Conservation (phyloP, 2,329 filamentous ascomycete species). For the Clathrospora elynae region DNA sequence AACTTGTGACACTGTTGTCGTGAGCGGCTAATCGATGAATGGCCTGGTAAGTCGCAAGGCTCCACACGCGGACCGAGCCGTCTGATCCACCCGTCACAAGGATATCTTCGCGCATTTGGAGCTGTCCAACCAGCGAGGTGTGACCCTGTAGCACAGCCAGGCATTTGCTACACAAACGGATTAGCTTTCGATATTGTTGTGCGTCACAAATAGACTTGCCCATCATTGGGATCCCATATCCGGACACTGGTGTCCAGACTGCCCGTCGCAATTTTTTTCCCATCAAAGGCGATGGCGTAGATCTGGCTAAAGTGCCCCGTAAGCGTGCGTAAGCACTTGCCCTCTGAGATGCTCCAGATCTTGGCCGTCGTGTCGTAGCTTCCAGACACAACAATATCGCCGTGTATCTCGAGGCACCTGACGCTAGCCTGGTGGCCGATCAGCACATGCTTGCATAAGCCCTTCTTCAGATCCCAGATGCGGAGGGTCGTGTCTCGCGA, state of each 20-base stretch:
- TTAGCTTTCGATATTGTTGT: slow-evolving; percentile 16
- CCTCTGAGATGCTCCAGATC: slow-evolving; percentile 97
- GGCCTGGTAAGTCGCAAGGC: slow-evolving; percentile 82
- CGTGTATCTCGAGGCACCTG: slow-evolving; percentile 91
- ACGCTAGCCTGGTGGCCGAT: slow-evolving; percentile 96
- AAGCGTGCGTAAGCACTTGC: slow-evolving; percentile 86
- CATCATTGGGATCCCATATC: slow-evolving; percentile 91
- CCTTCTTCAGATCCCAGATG: slow-evolving; percentile 91
- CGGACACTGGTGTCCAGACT: slow-evolving; percentile 95
- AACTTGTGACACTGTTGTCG: slow-evolving; percentile 96
- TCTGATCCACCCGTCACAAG: slow-evolving; percentile 96
- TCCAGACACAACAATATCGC: slow-evolving; percentile 95
- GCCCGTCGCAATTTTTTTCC: slow-evolving; percentile 88
- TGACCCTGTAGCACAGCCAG: slow-evolving; percentile 94
- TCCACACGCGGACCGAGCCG: slow-evolving; percentile 96
- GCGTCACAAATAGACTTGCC: slow-evolving; percentile 60
- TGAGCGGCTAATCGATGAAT: slow-evolving; percentile 95
- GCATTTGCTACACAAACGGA: slow-evolving; percentile 60
- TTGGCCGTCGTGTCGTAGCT: slow-evolving; percentile 97
- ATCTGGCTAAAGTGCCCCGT: slow-evolving; percentile 98
- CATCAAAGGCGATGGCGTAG: slow-evolving; percentile 97
- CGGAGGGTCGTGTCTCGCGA: slow-evolving; percentile 92
- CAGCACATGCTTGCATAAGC: slow-evolving; percentile 86
- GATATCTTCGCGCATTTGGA: slow-evolving; percentile 94
- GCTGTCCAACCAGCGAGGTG: slow-evolving; percentile 92